Percentiles rank a stretch among this genome's conserved stretches.
phyloP scores from a whole-genome alignment of 495 filamentous ascomycete genomes.

The Podospora comata region DNA sequence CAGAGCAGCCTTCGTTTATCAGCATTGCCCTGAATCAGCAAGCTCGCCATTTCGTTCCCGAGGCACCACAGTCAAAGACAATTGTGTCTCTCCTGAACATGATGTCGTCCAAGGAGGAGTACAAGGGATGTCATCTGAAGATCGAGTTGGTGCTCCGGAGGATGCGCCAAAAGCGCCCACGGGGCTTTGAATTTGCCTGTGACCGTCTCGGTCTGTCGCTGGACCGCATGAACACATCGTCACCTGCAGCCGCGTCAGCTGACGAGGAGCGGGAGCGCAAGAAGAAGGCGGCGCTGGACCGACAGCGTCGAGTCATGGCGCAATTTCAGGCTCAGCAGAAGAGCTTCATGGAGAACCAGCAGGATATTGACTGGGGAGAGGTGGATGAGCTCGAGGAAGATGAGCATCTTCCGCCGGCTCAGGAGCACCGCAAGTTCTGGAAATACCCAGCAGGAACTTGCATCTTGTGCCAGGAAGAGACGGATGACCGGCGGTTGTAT shows the following conservation, averaged over 20 bases:
- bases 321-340: slow-evolving; percentile 97
- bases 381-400: slow-evolving; percentile 61
- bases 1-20: slow-evolving; percentile 59
- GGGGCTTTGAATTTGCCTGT: slow-evolving; percentile 61
- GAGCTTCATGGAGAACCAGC: slow-evolving; percentile 83
- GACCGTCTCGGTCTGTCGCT: slow-evolving; percentile 47
- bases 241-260: slow-evolving; percentile 52
- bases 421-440: slow-evolving; percentile 72
- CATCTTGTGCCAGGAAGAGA: slow-evolving; percentile 94
- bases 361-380: slow-evolving; percentile 79
- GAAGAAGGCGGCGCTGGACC: slow-evolving; percentile 82
- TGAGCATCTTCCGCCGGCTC: slow-evolving; percentile 61
- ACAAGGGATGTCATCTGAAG: slow-evolving; percentile 78
- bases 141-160: slow-evolving; percentile 80
- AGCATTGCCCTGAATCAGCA: slow-evolving; percentile 61
- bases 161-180: slow-evolving; percentile 77
- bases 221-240: slow-evolving; percentile 53
- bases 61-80: slow-evolving; percentile 52
- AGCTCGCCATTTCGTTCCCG: slow-evolving; percentile 53
- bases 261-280: slow-evolving; percentile 76
- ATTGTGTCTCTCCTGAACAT: slow-evolving; percentile 73
- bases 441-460: slow-evolving; percentile 94
- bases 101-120: slow-evolving; percentile 68
- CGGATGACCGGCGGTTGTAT: slow-evolving; percentile 81
- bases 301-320: slow-evolving; percentile 91